Evolutionary conservation across 768 basidiomycete species (phyloP).

Genomic region (Suillus plorans): DNA sequence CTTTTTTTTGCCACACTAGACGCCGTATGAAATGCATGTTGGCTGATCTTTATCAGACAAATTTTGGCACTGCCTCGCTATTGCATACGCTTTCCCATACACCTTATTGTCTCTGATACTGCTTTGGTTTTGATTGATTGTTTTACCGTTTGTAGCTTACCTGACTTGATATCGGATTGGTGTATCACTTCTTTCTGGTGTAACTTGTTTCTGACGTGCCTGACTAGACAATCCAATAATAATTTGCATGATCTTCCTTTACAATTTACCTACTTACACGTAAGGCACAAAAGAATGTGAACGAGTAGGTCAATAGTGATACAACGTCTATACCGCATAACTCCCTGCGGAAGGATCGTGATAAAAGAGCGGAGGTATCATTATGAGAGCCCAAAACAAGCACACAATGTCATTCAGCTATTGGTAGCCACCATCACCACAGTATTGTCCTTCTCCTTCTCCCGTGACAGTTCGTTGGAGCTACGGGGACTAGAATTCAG

Average conservation of each 20-base stretch:
- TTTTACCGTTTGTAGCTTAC: not conserved
- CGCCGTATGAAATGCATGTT: not conserved
- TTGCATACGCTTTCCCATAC: not conserved
- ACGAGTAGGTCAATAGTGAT: not conserved
- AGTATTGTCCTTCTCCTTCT: conserved; percentile 18
- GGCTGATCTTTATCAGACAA: not conserved
- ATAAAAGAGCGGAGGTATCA: not conserved
- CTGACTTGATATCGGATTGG: not conserved
- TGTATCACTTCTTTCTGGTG: not conserved
- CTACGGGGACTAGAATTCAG: conserved; percentile 7
- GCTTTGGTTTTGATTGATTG: not conserved
- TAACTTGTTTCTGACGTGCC: not conserved
- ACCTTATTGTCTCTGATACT: not conserved
- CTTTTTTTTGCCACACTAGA: not conserved
- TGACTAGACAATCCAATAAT: not conserved
- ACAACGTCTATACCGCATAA: not conserved
- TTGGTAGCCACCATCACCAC: not conserved
- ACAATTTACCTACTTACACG: no score
- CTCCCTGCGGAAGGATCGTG: not conserved
- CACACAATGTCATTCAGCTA: not conserved
- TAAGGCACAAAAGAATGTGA: not conserved
- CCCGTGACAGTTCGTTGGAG: conserved; percentile 14
- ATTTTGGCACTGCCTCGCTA: not conserved
- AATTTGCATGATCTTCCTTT: not conserved
- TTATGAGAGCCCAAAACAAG: not conserved